These are phyloP conservation scores for Colletotrichum salicis DNA, from an alignment of 2,329 filamentous ascomycete genomes.

Conservation along the genomic window DNA sequence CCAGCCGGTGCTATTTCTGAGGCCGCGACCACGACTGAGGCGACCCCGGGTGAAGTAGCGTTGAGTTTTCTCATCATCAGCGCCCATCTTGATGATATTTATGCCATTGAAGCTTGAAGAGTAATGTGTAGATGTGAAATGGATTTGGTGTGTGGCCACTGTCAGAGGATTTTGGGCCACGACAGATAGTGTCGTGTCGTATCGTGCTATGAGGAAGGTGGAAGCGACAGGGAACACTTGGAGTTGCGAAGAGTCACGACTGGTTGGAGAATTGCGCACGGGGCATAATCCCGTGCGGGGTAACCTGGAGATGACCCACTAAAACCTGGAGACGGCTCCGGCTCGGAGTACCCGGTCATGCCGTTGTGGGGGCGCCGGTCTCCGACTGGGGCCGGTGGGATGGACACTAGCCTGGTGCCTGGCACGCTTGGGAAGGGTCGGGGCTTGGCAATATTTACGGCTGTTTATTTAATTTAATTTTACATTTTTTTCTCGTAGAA, in stretches of 20 bases:
- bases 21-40: slow-evolving; percentile 26
- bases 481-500: not conserved
- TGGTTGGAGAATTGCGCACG: not conserved
- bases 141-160: not conserved
- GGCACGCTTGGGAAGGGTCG: too few species aligned
- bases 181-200: too few species aligned
- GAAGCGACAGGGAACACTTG: too few species aligned
- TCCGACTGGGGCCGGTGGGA: not conserved
- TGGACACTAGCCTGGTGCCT: not conserved
- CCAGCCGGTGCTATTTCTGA: slow-evolving; percentile 35
- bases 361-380: not conserved
- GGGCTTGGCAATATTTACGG: too few species aligned
- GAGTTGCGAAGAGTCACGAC: too few species aligned
- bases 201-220: too few species aligned
- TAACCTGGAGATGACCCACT: not conserved
- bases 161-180: too few species aligned
- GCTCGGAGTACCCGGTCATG: not conserved
- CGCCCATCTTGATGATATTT: slow-evolving; percentile 2
- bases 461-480: not conserved
- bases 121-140: not conserved
- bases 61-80: slow-evolving; percentile 5
- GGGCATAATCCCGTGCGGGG: not conserved
- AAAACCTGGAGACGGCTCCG: not conserved
- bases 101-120: not conserved
- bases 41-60: slow-evolving; percentile 28